Evolutionary conservation across 768 basidiomycete genomes (phyloP), one percentile per base, ranked within the genome.

Genomic region (Termitomyces sp.): DNA sequence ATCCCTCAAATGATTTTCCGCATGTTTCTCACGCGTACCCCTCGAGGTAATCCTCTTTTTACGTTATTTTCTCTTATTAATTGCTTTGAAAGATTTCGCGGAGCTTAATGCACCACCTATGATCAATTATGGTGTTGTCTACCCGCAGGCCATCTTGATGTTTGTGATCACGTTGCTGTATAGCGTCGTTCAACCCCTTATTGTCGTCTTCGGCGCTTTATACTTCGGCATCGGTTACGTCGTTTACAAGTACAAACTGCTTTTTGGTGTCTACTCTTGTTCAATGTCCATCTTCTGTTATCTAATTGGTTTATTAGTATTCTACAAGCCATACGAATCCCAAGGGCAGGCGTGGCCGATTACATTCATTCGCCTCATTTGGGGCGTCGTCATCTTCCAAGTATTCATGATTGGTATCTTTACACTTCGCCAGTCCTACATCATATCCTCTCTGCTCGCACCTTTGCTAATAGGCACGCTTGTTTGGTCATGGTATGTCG

Each of bases 321-420:
- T 96, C 78, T 97, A 97, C 78, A 98, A 98, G 68, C 96, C 97
- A 0, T 98, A 98, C 72, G 95, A 98, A 74, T 93, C 91, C 2
- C 91, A 90, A 65, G 97, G 97, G 2, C 95, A 98, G 75, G 97
- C 95, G 1, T 98, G 97, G 96, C 93, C 94, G 0, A 86, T 98
- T 64, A 95, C 97, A 0, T 98, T 95, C 71, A 82, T 86, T 30
- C 90, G 96, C 7, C 84, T 97, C 42, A 88, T 95, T 34, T 93
- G 92, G 89, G 95, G 92, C 47, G 83, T 98, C 57, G 69, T 96
- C 69, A 91, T 96, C 55, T 98, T 95, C 80, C 86, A 95, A 57
- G 70, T 95, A 47, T 97, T 98, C 80, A 98, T 98, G 97, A 92
- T 88, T 47, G 95, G 95, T 49, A 89, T 97, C 64, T 98, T 99